Conservation (phyloP, 2,329 filamentous ascomycete genomes). For the Trichophyton benhamiae region DNA sequence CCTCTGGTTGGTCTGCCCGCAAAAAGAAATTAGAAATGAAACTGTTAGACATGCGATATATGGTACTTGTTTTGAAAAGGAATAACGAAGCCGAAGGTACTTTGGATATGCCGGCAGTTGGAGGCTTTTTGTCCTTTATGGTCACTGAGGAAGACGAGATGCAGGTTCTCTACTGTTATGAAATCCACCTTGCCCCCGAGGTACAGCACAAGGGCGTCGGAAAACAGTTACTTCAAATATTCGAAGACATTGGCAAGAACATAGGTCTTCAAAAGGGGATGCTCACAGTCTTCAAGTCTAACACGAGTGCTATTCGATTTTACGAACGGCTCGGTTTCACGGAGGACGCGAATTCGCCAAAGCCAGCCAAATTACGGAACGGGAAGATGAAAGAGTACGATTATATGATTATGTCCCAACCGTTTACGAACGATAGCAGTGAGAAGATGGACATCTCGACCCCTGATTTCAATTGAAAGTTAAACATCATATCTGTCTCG, state of each 20-base stretch:
- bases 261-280: conserved; percentile 44
- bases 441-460: neutral
- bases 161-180: conserved; percentile 52
- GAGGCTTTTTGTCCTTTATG: conserved; percentile 44
- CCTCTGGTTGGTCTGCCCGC: conserved; percentile 41
- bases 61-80: conserved; percentile 33
- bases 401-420: conserved; percentile 44
- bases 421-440: conserved; percentile 15
- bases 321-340: conserved; percentile 41
- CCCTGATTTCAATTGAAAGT: neutral
- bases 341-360: conserved; percentile 42
- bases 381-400: conserved; percentile 39
- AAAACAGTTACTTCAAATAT: conserved; percentile 36
- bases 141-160: conserved; percentile 43
- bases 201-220: conserved; percentile 42
- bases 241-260: conserved; percentile 36
- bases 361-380: conserved; percentile 37
- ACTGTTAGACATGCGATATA: conserved; percentile 46
- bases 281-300: conserved; percentile 48
- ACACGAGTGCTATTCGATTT: conserved; percentile 35
- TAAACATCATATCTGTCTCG: conserved; percentile 57
- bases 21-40: conserved; percentile 48
- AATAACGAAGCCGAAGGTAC: neutral
- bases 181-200: conserved; percentile 42
- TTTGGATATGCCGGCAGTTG: conserved; percentile 14